Evolutionary conservation across 2,329 filamentous ascomycete species (phyloP).

Genomic region (Akanthomyces lecanii): DNA sequence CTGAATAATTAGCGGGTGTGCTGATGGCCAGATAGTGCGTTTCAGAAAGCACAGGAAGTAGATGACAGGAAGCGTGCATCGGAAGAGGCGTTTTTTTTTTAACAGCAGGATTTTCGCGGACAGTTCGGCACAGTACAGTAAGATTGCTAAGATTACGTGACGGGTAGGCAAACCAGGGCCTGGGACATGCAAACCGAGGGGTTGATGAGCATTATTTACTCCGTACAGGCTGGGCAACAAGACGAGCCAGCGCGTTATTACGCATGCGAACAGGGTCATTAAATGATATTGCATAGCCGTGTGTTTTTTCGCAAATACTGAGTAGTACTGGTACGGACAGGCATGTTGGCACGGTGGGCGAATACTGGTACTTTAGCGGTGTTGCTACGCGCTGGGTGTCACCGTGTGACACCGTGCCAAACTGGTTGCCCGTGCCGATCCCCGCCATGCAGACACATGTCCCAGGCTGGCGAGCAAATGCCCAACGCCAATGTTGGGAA

Average conservation of each 20-base stretch:
- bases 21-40: background rate
- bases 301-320: too few relatives aligned
- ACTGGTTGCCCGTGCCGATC: background rate
- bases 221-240: background rate
- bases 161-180: background rate
- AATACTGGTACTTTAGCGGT: background rate
- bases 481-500: background rate
- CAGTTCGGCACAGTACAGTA: background rate
- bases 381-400: constrained; percentile 11
- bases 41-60: constrained; percentile 10
- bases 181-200: background rate
- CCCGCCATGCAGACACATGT: constrained; percentile 4
- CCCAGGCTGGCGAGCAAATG: background rate
- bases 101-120: background rate
- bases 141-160: background rate
- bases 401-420: background rate
- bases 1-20: background rate
- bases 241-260: background rate
- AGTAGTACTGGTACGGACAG: too few relatives aligned
- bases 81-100: background rate
- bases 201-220: too few relatives aligned
- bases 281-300: background rate
- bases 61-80: background rate
- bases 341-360: background rate
- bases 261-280: background rate